phyloP scores from a whole-genome alignment of 1,284 basidiomycete genomes.

The Puccinia triticina region DNA sequence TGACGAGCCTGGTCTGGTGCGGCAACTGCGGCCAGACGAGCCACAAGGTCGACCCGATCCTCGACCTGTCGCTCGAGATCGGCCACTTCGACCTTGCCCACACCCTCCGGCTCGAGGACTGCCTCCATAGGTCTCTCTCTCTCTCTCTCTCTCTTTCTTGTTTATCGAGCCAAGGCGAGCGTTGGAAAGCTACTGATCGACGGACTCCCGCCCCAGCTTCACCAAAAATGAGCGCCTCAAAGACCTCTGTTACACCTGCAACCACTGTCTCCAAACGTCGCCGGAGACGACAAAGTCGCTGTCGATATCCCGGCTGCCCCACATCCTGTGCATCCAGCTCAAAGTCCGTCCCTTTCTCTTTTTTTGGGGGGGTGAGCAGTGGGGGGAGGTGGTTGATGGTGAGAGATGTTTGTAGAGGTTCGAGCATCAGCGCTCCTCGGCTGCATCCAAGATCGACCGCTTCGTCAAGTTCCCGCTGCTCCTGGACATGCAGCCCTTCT shows the following conservation, averaged over 20 bases:
- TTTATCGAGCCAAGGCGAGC: too few relatives aligned
- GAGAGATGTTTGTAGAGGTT: slow-evolving; percentile 21
- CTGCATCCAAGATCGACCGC: slow-evolving; percentile 30
- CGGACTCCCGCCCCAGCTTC: slow-evolving; percentile 39
- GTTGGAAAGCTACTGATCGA: too few relatives aligned
- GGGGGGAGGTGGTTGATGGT: neutral
- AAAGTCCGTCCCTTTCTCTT: slow-evolving; percentile 23
- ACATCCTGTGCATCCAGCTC: slow-evolving; percentile 50
- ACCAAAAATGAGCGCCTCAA: slow-evolving; percentile 37
- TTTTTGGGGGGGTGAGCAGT: neutral
- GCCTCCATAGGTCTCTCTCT: slow-evolving; percentile 35
- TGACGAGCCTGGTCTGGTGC: slow-evolving; percentile 33
- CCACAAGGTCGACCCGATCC: slow-evolving; percentile 43
- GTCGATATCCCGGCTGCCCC: slow-evolving; percentile 25
- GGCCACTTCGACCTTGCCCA: slow-evolving; percentile 17
- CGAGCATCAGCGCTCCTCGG: slow-evolving; percentile 34
- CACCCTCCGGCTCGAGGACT: slow-evolving; percentile 27
- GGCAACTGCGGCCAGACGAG: slow-evolving; percentile 26
- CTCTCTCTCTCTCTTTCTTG: neutral
- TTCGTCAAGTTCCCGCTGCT: slow-evolving; percentile 45
- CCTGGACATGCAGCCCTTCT: slow-evolving; percentile 48
- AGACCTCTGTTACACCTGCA: slow-evolving; percentile 37
- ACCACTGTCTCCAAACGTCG: slow-evolving; percentile 23
- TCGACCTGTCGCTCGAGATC: slow-evolving; percentile 49
- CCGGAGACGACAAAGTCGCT: slow-evolving; percentile 39